Evolutionary conservation across 1,284 basidiomycete genomes (phyloP), one percentile per base, ranked within the genome.

Genomic region (Cryptococcus sp.): DNA sequence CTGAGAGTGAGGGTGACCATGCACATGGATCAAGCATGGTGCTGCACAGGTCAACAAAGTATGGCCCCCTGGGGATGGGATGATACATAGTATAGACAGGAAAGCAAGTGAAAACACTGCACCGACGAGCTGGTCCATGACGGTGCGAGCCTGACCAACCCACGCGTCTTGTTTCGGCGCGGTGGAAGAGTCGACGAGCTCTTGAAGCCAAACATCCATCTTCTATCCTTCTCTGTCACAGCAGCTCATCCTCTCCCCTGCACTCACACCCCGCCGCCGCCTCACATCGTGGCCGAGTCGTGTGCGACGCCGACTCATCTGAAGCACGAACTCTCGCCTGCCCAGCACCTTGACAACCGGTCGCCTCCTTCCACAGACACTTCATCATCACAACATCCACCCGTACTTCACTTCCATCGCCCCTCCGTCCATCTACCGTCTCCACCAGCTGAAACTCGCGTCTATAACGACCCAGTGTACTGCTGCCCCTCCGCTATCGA

Each of bases 291-390:
- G 48, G 4, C 15, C 15, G 12, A 16, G 9, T 12, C 21, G 15
- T 37, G 37, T 50, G 38, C 3, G 7, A 20, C n/a, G 15, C 40
- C 33, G 48, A 38, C 15, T 18, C 24, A 47, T 50, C 47, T 54
- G 44, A 52, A 38, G 52, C 49, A 56, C 55, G 50, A 21, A 36
- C 37, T 40, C 55, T 49, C 36, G 28, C 20, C 48, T n/a, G 38
- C 24, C 40, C 55, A 56, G 50, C 47, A 56, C 55, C 49, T 56
- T 47, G 44, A 46, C 49, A 36, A 51, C 55, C 55, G 46, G 51
- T 38, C 24, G 28, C 9, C 36, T 20, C 49, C 20, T 33, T 33
- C 28, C 28, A 33, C 9, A 33, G 9, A 21, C 33, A 45, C 47
- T 18, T 43, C n/a, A 13, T 12, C 24, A 47, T 46, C 46, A 36